phyloP scores from a whole-genome alignment of 2,329 filamentous ascomycete species.

The Penicillium sclerotigenum region DNA sequence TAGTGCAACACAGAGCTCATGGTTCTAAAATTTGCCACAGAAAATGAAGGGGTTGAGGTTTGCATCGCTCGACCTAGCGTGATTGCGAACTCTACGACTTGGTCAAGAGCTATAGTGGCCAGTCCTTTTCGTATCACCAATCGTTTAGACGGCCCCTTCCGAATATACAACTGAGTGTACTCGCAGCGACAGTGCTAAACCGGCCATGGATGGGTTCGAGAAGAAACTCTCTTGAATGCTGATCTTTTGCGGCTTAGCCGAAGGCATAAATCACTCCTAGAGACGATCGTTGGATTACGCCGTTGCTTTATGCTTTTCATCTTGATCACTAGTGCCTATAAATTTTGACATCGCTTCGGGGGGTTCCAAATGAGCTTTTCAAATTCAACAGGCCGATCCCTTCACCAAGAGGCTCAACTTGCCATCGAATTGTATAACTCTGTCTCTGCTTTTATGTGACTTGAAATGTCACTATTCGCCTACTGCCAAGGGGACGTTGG shows the following conservation, averaged over 20 bases:
- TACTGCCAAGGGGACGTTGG: no score
- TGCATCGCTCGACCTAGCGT: conserved; percentile 12
- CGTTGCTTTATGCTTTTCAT: neutral
- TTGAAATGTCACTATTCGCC: neutral
- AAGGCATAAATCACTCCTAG: neutral
- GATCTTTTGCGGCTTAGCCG: conserved; percentile 10
- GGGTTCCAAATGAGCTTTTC: neutral
- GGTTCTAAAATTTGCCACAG: conserved; percentile 1
- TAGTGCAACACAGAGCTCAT: conserved; percentile 13
- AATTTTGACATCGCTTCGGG: neutral
- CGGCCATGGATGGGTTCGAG: conserved; percentile 7
- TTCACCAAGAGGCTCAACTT: neutral
- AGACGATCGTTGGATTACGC: no score
- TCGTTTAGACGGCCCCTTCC: conserved; percentile 1
- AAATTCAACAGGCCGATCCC: neutral
- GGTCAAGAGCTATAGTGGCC: neutral
- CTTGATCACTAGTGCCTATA: neutral
- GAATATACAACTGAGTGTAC: conserved; percentile 2
- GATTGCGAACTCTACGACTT: conserved; percentile 4
- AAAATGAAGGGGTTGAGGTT: neutral
- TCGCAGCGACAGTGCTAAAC: conserved; percentile 6
- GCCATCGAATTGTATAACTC: neutral
- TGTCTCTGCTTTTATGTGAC: neutral
- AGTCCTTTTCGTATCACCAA: neutral
- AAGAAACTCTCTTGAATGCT: conserved; percentile 16